These are phyloP conservation scores for Thalia dealbata DNA, from an alignment of 176 grass and related monocot genomes.

Conservation along the genomic window DNA sequence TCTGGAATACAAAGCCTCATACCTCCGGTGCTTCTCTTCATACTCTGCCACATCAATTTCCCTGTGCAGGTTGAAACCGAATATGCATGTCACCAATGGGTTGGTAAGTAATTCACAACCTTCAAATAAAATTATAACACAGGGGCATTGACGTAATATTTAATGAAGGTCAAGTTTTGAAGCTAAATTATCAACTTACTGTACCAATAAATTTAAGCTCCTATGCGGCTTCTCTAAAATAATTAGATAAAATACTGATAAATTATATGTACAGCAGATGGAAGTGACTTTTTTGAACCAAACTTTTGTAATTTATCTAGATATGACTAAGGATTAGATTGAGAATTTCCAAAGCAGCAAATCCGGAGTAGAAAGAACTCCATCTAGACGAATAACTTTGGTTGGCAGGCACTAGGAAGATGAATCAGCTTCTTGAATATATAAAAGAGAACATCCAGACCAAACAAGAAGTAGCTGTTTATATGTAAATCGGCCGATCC, in stretches of 20 bases:
- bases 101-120: not conserved
- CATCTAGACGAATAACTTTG: not conserved
- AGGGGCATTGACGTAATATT: not conserved
- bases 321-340: too few relatives aligned
- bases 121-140: not conserved
- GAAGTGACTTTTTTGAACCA: not conserved
- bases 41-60: constrained; percentile 12
- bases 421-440: not conserved
- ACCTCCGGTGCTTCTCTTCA: constrained; percentile 9
- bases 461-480: not conserved
- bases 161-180: too few relatives aligned
- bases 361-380: not conserved
- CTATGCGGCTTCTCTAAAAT: too few relatives aligned
- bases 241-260: too few relatives aligned
- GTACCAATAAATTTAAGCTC: too few relatives aligned
- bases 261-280: too few relatives aligned
- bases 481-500: not conserved
- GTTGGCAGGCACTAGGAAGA: not conserved
- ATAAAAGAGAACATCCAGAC: not conserved
- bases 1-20: constrained; percentile 20
- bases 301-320: not conserved
- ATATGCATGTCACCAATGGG: not conserved
- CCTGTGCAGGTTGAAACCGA: not conserved
- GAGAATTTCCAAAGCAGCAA: not conserved
- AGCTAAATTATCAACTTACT: not conserved